Evolutionary conservation across 2,329 filamentous ascomycete genomes (phyloP), one percentile per base, ranked within the genome.

Genomic region (Botrytis hyacinthi): DNA sequence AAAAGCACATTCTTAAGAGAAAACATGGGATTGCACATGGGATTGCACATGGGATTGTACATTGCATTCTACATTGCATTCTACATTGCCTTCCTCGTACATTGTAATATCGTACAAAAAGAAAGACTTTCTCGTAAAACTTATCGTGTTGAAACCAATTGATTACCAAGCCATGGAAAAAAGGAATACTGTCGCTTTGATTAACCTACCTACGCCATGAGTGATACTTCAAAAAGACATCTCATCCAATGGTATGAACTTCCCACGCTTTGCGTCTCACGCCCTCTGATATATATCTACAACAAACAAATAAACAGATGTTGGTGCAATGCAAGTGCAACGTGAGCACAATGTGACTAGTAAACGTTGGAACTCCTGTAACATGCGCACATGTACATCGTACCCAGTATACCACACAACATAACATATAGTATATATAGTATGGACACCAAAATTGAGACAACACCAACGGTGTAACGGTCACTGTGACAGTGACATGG

Each of bases 401-500:
- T 37, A 40, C 59, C 22, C 7, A n/a, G 48, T 26, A 51, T 51
- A n/a, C 48, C n/a, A 51, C 48, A 51, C 6, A 5, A n/a, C 48
- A 51, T 20, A 51, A n/a, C 14, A 1, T 10, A 40, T 40, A 12
- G 26, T n/a, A 54, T 16, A 7, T 54, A 54, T 40, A 12, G 26
- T n/a, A 54, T 16, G 14, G n/a, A 54, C 48, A n/a, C 35, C 37
- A 40, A n/a, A 20, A 29, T n/a, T 63, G n/a, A 63, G 61, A 63
- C 61, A 63, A 44, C 37, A 44, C 18, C 61, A 63, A 63, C 61
- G 61, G 61, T n/a, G 60, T 40, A 62, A 62, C 35, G 59, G 59
- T 61, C 20, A 61, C 26, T 26, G 59, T 61, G 32, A 61, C 35
- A 61, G 48, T 54, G 48, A 54, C 48, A 54, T n/a, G 48, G 48